Conservation (phyloP, 2,329 filamentous ascomycete species). For the Colletotrichum liaoningense region DNA sequence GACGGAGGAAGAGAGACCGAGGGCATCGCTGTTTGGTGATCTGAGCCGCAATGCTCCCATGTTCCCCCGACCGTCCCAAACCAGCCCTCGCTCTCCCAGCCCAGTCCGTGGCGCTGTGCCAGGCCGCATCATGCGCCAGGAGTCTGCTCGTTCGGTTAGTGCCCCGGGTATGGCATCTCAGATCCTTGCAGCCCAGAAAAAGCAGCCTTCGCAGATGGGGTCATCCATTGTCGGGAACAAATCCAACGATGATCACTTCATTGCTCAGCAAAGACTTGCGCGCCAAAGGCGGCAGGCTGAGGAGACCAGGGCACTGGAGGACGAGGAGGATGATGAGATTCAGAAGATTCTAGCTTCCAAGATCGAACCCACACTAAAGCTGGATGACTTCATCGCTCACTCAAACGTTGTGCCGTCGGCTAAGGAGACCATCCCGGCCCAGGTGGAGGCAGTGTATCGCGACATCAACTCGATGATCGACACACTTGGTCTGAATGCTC, state of each 20-base stretch:
- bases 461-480: constrained; percentile 96
- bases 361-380: constrained; percentile 68
- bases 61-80: constrained; percentile 64
- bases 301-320: constrained; percentile 67
- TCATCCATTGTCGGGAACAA: constrained; percentile 54
- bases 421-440: constrained; percentile 68
- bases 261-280: constrained; percentile 62
- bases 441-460: constrained; percentile 76
- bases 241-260: constrained; percentile 57
- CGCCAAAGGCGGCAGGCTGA: constrained; percentile 68
- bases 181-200: constrained; percentile 55
- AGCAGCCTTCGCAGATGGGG: constrained; percentile 49
- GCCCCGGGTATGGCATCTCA: constrained; percentile 70
- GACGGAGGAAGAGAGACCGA: constrained; percentile 55
- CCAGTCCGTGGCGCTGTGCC: constrained; percentile 72
- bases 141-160: constrained; percentile 68
- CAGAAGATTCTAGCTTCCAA: constrained; percentile 71
- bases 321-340: constrained; percentile 77
- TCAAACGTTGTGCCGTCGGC: constrained; percentile 64
- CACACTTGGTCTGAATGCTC: constrained; percentile 85
- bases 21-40: constrained; percentile 66
- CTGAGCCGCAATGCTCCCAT: constrained; percentile 60
- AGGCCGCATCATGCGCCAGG: constrained; percentile 58
- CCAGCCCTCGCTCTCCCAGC: constrained; percentile 79
- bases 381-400: constrained; percentile 77